Evolutionary conservation across 495 filamentous ascomycete genomes (phyloP), one percentile per base, ranked within the genome.

Genomic region (Jackrogersella minutella): DNA sequence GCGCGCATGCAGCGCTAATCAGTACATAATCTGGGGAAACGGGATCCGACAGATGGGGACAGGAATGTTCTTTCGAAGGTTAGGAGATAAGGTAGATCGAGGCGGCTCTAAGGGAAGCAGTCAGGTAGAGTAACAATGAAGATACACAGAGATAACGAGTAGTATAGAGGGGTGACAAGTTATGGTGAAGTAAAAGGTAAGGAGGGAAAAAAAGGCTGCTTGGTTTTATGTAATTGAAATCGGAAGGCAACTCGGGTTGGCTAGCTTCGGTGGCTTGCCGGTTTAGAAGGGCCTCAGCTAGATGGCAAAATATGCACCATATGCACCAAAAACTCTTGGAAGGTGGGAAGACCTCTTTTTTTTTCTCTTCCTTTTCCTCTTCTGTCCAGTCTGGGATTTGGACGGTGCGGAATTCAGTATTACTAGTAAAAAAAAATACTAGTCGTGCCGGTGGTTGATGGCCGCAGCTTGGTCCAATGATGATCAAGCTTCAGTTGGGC

Each of bases 171-270:
- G 76, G 73, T 78, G 75, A 75, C 74, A 81, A 73, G 77, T 75
- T 78, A 72, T 66, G 70, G 71, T 77, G 76, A 79, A 74, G 79
- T 80, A 79, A 79, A 77, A 73, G 66, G 75, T 78, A 78, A 73
- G n/a, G n/a, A n/a, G n/a, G n/a, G n/a, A 74, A 75, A 73, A 78
- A 75, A 78, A 73, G 72, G 74, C 66, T 73, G 62, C 54, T 65
- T 76, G 78, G 76, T 81, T 82, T 83, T 82, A 83, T 82, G 81
- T 83, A 83, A 83, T 80, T 79, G 76, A 77, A 83, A 82, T 80
- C 69, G 56, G 56, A 44, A 46, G 61, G 36, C 39, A 56, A 58
- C 54, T 31, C 41, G 50, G 66, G 66, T 47, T 69, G 59, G 65
- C 33, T 59, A 37, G 54, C 39, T 49, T 68, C 14, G 58, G 53